Evolutionary conservation across 1,139 yeast genomes (phyloP).

Genomic region (Hemisphaericaspora subhashii): DNA sequence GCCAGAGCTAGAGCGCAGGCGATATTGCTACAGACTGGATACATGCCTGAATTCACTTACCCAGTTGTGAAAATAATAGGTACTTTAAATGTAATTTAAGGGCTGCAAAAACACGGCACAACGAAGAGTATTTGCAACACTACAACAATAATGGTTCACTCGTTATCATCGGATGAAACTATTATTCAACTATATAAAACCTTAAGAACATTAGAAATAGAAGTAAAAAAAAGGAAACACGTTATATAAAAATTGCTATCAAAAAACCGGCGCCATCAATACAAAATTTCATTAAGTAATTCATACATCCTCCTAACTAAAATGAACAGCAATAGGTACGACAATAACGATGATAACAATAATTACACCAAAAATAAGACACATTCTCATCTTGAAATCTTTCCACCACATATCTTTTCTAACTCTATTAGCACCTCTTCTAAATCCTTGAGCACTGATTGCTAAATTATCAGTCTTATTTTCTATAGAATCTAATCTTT

Average conservation of each 20-base stretch:
- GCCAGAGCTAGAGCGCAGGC: no score
- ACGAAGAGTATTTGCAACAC: no score
- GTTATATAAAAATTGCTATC: neutral
- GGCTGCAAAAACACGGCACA: no score
- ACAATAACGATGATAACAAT: conserved; percentile 84
- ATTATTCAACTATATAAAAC: neutral
- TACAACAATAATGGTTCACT: neutral
- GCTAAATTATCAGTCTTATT: conserved; percentile 94
- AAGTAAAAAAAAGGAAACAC: neutral
- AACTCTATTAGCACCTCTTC: conserved; percentile 95
- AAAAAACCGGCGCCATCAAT: no score
- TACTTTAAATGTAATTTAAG: no score
- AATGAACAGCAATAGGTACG: conserved; percentile 93
- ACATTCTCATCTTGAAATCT: conserved; percentile 94
- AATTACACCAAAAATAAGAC: conserved; percentile 78
- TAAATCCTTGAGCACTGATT: conserved; percentile 91
- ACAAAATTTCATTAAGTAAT: no score
- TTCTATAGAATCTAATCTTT: conserved; percentile 87
- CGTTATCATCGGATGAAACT: no score
- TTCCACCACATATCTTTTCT: conserved; percentile 99
- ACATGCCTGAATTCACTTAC: no score
- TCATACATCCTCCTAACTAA: conserved; percentile 37
- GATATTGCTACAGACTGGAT: no score
- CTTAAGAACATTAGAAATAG: neutral
- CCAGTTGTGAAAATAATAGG: no score